These are phyloP conservation scores for Linum trigynum DNA, from an alignment of 345 rosid species.

Conservation along the genomic window DNA sequence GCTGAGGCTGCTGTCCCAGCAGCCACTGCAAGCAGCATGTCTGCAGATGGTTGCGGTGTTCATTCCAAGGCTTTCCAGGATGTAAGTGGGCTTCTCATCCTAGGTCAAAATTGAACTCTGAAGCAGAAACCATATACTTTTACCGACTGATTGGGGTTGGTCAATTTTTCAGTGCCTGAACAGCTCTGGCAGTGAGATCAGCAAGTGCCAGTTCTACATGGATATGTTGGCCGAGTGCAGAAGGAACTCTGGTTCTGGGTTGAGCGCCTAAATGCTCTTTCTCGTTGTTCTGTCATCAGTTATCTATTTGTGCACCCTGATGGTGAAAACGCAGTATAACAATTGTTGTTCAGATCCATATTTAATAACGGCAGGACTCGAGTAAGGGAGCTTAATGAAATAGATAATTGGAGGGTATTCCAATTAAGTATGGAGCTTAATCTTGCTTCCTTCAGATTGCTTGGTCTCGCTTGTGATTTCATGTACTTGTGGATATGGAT, in stretches of 20 bases:
- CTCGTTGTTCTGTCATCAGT: background rate
- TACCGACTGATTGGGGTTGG: background rate
- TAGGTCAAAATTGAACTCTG: background rate
- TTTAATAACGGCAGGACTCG: too few species aligned
- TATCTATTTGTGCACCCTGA: too few species aligned
- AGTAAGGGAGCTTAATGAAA: too few species aligned
- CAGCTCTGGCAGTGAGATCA: conserved; percentile 5
- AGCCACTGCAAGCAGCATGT: background rate
- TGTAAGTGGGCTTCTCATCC: background rate
- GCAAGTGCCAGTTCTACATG: conserved; percentile 14
- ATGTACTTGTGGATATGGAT: too few species aligned
- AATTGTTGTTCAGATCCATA: too few species aligned
- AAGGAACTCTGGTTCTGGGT: conserved; percentile 1
- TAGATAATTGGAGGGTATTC: too few species aligned
- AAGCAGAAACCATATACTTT: background rate
- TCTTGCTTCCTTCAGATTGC: too few species aligned
- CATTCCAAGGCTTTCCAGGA: conserved; percentile 11
- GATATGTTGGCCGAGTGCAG: conserved; percentile 12
- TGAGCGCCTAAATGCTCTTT: background rate
- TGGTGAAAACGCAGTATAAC: too few species aligned
- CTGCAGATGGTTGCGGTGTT: conserved; percentile 3
- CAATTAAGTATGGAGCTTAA: too few species aligned
- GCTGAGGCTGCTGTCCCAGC: conserved; percentile 5
- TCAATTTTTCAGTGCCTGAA: background rate
- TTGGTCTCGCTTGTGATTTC: too few species aligned